Conservation (phyloP, 2,329 filamentous ascomycete genomes). For the Claviceps fusiformis region DNA sequence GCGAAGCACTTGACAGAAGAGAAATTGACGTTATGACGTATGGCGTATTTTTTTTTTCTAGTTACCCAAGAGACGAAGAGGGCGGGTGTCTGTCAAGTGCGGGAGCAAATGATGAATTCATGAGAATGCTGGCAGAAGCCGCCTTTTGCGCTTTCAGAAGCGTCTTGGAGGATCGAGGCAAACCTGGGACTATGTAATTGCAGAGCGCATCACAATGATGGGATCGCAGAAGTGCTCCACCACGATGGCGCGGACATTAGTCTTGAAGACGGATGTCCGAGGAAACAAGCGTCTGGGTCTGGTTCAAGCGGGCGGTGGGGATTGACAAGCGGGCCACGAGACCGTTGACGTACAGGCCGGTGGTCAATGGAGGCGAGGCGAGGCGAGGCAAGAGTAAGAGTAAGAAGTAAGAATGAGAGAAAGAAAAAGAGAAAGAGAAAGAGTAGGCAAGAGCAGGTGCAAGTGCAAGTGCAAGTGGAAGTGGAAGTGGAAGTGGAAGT, state of each 20-base stretch:
- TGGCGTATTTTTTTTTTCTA: neutral
- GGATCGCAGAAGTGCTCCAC: neutral
- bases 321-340: neutral
- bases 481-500: too few relatives aligned
- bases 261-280: neutral
- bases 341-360: slow-evolving; percentile 2
- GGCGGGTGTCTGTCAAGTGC: neutral
- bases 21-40: neutral
- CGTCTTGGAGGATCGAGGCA: neutral
- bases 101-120: neutral
- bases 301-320: neutral
- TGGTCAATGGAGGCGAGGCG: neutral
- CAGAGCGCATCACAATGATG: neutral
- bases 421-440: neutral
- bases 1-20: neutral
- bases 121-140: neutral
- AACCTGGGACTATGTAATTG: neutral
- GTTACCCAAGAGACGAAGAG: too few relatives aligned
- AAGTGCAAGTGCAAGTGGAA: neutral
- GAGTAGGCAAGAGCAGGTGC: neutral
- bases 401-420: neutral
- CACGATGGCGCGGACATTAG: neutral
- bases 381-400: neutral
- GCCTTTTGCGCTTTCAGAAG: neutral
- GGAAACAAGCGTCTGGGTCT: neutral